Percentiles rank a stretch among this genome's conserved stretches.
These are phyloP conservation scores for Yamadazyma nakazawae DNA, from an alignment of 805 yeast species.

Conservation along the genomic window DNA sequence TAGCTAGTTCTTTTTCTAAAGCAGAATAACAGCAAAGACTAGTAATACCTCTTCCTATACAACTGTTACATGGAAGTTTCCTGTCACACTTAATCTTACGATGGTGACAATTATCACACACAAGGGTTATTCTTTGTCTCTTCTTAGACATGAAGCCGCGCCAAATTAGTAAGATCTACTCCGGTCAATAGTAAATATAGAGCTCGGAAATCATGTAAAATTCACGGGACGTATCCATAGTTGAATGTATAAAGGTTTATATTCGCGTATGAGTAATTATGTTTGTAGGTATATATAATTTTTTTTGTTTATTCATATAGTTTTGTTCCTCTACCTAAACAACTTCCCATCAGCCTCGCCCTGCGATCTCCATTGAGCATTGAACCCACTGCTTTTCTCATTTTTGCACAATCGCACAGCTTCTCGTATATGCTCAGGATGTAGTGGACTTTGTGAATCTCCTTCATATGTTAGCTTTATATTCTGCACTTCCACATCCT, in stretches of 20 bases:
- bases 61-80: slow-evolving; percentile 28
- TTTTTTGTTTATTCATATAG: background rate
- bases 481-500: slow-evolving; percentile 21
- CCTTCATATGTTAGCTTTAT: slow-evolving; percentile 28
- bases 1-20: slow-evolving; percentile 13
- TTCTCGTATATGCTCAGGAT: slow-evolving; percentile 82
- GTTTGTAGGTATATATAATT: too few relatives aligned
- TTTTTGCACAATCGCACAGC: slow-evolving; percentile 77
- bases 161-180: background rate
- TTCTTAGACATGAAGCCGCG: slow-evolving; percentile 15
- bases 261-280: too few relatives aligned
- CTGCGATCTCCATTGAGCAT: slow-evolving; percentile 66
- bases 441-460: slow-evolving; percentile 55
- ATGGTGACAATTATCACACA: slow-evolving; percentile 46
- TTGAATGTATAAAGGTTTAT: too few relatives aligned
- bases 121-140: slow-evolving; percentile 42
- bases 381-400: slow-evolving; percentile 49
- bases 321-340: slow-evolving; percentile 48
- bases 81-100: slow-evolving; percentile 45
- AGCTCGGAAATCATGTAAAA: background rate
- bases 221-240: too few relatives aligned
- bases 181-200: background rate
- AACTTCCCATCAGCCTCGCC: slow-evolving; percentile 67
- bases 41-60: slow-evolving; percentile 13
- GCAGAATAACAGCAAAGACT: slow-evolving; percentile 12